Base-by-base conservation (phyloP, 208 protist species). In the Trypanosoma lewisi region DNA sequence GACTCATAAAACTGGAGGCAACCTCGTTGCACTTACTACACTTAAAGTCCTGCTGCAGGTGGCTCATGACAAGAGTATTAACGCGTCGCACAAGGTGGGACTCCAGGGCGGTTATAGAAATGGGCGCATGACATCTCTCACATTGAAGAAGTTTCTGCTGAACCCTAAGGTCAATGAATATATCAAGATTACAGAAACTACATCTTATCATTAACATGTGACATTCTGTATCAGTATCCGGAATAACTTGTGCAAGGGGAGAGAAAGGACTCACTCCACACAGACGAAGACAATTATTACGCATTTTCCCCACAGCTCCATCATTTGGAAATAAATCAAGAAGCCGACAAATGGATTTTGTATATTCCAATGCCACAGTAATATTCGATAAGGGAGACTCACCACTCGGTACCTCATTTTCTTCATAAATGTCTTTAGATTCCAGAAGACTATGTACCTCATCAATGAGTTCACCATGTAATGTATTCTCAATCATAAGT, bases 251-350 rank as follows among this genome's bases (percentile, higher is more conserved):
- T 16, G 85, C 86, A 9, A 82, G 62, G 16, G 82, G 75, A 21
- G 91, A 85, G 66, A 96, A 96, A 21, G 91, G 91, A 68, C 87
- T 91, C 34, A 96, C 72, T 37, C 82, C 82, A 67, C 87, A 93
- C 0, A 96, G 70, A 7, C 91, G 87, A 66, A 96, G 70, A 75
- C 85, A 93, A 61, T 96, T 96, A 71, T 93, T 96, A 47, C 79
- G 74, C 25, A 92, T 68, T 53, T 82, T 87, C 39, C 75, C 65
- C 14, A 94, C 82, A 11, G 77, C 78, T 1, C 76, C 86, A 23
- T 83, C 74, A 63, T 74, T 87, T 2, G 84, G 87, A 45, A 94
- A 77, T 17, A 88, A 67, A 48, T 93, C 84, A 31, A 94, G 65
- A 16, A 93, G 42, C 6, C 73, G 76, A 47, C 83, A 89, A 34